Evolutionary conservation across 192 early-diverging fungal species (phyloP), one percentile per base, ranked within the genome.

Genomic region (Jimgerdemannia flammicorona): DNA sequence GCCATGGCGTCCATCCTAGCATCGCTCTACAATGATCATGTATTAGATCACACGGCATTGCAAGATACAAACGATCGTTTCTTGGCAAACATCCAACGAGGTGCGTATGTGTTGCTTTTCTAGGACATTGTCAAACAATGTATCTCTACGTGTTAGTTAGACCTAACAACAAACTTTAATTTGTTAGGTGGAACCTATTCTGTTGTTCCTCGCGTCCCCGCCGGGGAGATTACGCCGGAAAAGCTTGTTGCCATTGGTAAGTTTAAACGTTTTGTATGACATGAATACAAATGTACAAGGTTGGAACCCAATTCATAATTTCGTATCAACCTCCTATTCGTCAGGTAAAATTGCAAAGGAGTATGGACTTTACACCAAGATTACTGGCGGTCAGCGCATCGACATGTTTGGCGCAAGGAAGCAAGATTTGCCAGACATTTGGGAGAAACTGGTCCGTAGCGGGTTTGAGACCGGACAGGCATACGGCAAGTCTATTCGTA

Each of bases 11-110:
- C 89, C 3, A 93, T 91, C 75, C 69, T 91, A 40, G 91, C 90
- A 11, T 80, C 79, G 44, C 73, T 91, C 10, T 92, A 79, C 71
- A 91, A 93, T 54, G 90, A 91, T 40, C 90, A 91, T 67, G 81
- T 91, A 39, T 70, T 91, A 67, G 85, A 91, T 42, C 76, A 79
- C 44, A 43, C 72, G 4, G 20, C 80, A 6, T 70, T 90, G 14
- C 90, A 93, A 77, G 90, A 91, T 74, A 91, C 90, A 6, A 91
- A 93, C 75, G 90, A 91, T 79, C 80, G 86, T 8, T 93, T 83
- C 77, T 75, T 91, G 40, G 90, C 89, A 70, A 91, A 91, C 74
- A 92, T 91, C 70, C 90, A 91, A 78, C 86, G 90, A 44, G 89
- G 29, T 29, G 29, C 29, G 29, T 29, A 29, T 29, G 29, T 29